Percentiles rank a stretch among this genome's conserved stretches.
Conservation (phyloP, 73 alveolate genomes). For the Stentor roeselii region DNA sequence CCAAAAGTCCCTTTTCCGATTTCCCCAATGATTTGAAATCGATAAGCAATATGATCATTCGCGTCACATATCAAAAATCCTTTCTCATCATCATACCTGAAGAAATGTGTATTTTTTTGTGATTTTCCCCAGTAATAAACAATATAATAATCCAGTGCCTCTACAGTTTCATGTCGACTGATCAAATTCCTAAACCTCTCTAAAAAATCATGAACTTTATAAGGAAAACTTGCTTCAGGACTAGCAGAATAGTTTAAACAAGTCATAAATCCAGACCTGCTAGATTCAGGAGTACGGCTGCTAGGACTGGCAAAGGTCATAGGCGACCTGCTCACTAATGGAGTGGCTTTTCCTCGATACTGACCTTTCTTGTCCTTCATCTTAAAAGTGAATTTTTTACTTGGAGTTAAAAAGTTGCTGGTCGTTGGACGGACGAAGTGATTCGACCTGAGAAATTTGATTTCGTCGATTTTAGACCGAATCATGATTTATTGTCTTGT, state of each 20-base stretch:
- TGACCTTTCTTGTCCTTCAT: neutral
- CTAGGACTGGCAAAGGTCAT: neutral
- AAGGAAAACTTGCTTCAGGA: neutral
- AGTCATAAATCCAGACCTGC: neutral
- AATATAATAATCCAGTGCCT: neutral
- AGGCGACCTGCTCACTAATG: neutral
- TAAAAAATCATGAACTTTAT: neutral
- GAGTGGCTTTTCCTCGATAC: neutral
- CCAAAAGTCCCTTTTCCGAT: conserved; percentile 31
- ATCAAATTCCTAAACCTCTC: neutral
- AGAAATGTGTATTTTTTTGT: no score
- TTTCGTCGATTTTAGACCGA: neutral
- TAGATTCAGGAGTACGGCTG: neutral
- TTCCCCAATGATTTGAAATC: conserved; percentile 1
- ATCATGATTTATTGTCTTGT: no score
- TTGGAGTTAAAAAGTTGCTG: neutral
- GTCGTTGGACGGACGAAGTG: neutral
- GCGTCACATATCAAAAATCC: neutral
- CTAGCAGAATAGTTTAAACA: neutral
- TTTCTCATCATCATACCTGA: neutral
- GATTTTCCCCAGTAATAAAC: neutral
- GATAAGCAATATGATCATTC: neutral
- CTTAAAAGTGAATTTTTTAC: neutral
- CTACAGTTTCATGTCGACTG: neutral
- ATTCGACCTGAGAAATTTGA: neutral